phyloP scores from a whole-genome alignment of 2,329 filamentous ascomycete species.

The Purpureocillium takamizusanense region DNA sequence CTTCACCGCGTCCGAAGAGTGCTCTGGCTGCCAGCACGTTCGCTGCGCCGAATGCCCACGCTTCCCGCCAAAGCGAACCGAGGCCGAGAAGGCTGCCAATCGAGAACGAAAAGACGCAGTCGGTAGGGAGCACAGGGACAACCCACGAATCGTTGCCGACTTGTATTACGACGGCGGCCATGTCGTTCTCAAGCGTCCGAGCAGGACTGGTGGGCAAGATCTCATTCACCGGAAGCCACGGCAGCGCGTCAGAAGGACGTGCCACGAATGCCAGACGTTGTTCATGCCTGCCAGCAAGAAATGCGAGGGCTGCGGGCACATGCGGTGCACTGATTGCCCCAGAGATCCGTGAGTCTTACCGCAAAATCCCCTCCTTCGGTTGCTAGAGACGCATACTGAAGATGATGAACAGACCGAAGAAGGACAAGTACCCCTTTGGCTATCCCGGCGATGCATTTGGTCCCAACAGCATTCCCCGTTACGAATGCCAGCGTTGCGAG shows the following conservation, averaged over 20 bases:
- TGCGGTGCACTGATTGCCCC: constrained; percentile 72
- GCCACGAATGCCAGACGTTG: constrained; percentile 61
- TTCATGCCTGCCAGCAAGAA: constrained; percentile 52
- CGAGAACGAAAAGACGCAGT: constrained; percentile 40
- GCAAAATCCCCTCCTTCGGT: no score
- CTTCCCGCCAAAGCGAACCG: constrained; percentile 57
- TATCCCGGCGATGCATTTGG: constrained; percentile 59
- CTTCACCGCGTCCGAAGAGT: constrained; percentile 66
- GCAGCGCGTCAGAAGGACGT: constrained; percentile 66
- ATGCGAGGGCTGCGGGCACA: constrained; percentile 62
- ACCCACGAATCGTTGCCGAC: constrained; percentile 42
- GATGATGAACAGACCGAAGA: constrained; percentile 43
- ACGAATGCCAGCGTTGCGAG: constrained; percentile 55
- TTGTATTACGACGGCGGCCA: constrained; percentile 36
- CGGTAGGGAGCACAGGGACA: constrained; percentile 47
- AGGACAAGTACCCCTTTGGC: constrained; percentile 58
- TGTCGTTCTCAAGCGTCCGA: constrained; percentile 51
- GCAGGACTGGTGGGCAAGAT: constrained; percentile 59
- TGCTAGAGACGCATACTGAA: no score
- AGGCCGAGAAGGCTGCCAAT: constrained; percentile 43
- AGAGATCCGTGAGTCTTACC: constrained; percentile 73
- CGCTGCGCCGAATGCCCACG: constrained; percentile 76
- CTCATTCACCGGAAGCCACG: constrained; percentile 61
- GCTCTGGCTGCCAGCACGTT: constrained; percentile 66
- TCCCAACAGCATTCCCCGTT: constrained; percentile 39